A percentile compares a stretch with the other conserved stretches of the same genome.
phyloP scores from a whole-genome alignment of 2,329 filamentous ascomycete species.

The Arthrobotrys sphaeroides region DNA sequence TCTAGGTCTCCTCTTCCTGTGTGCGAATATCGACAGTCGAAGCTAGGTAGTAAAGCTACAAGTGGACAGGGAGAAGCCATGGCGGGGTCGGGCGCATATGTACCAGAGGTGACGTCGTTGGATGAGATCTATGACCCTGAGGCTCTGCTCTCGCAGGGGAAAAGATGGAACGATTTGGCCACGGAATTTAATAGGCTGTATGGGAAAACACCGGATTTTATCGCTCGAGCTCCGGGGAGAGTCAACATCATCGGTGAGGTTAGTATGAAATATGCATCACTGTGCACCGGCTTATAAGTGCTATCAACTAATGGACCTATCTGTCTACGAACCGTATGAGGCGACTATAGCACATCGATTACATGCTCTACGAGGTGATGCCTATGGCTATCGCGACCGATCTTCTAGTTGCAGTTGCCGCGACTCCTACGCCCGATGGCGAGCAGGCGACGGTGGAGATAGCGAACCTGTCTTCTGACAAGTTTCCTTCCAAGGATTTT shows the following conservation, averaged over 20 bases:
- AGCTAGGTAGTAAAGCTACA: not conserved
- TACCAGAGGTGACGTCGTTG: slow-evolving; percentile 76
- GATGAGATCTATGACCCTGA: slow-evolving; percentile 84
- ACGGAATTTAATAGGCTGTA: slow-evolving; percentile 76
- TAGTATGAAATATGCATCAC: not conserved
- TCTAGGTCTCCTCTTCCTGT: not conserved
- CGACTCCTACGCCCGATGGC: slow-evolving; percentile 63
- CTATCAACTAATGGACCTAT: not conserved
- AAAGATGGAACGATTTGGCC: slow-evolving; percentile 79
- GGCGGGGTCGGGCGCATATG: slow-evolving; percentile 63
- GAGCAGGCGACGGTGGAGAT: slow-evolving; percentile 75
- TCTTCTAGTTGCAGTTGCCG: slow-evolving; percentile 79
- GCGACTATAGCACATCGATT: slow-evolving; percentile 81
- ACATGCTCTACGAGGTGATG: slow-evolving; percentile 93
- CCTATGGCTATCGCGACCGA: slow-evolving; percentile 96
- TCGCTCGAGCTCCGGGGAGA: slow-evolving; percentile 88
- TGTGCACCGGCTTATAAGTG: not conserved
- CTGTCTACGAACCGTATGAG: not conserved
- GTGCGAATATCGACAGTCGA: not conserved
- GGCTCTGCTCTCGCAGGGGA: slow-evolving; percentile 72
- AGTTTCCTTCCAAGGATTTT: slow-evolving; percentile 80
- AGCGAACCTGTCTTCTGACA: slow-evolving; percentile 78
- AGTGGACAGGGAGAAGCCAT: slow-evolving; percentile 17
- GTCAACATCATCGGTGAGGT: slow-evolving; percentile 96
- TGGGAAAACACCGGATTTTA: slow-evolving; percentile 76